Percentiles rank a stretch among this genome's conserved stretches.
These are phyloP conservation scores for Vitis hybrid DNA, from an alignment of 177 flowering plant species.

Conservation along the genomic window DNA sequence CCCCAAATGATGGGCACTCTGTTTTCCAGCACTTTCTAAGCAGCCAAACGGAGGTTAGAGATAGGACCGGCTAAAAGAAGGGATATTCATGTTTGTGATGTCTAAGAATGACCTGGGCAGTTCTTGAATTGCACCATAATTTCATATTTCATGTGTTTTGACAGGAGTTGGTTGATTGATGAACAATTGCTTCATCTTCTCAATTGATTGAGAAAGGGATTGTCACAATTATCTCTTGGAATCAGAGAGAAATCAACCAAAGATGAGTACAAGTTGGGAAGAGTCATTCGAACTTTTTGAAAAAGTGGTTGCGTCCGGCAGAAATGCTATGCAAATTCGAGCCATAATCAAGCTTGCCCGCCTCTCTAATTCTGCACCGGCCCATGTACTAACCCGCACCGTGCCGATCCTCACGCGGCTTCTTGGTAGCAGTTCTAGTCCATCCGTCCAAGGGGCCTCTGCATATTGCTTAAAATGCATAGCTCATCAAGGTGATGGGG, in stretches of 20 bases:
- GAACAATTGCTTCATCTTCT: too few relatives aligned
- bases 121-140: too few relatives aligned
- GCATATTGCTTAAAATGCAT: conserved; percentile 41
- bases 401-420: conserved; percentile 38
- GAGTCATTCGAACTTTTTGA: conserved; percentile 2
- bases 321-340: conserved; percentile 16
- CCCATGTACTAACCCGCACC: conserved; percentile 25
- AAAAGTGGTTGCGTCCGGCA: conserved; percentile 3
- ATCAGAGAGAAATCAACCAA: not conserved
- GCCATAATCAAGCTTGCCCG: conserved; percentile 40
- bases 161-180: too few relatives aligned
- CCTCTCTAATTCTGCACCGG: conserved; percentile 36
- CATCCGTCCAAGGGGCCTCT: conserved; percentile 34
- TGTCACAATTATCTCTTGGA: not conserved
- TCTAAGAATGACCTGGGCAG: too few relatives aligned
- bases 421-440: conserved; percentile 18
- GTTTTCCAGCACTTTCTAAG: too few relatives aligned
- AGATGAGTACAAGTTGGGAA: conserved; percentile 8
- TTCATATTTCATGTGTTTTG: too few relatives aligned
- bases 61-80: too few relatives aligned
- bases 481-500: conserved; percentile 26
- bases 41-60: too few relatives aligned
- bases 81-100: too few relatives aligned
- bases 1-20: too few relatives aligned
- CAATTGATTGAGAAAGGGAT: too few relatives aligned